Conservation (phyloP, 163 green algal genomes). For the Scenedesmus sp. region DNA sequence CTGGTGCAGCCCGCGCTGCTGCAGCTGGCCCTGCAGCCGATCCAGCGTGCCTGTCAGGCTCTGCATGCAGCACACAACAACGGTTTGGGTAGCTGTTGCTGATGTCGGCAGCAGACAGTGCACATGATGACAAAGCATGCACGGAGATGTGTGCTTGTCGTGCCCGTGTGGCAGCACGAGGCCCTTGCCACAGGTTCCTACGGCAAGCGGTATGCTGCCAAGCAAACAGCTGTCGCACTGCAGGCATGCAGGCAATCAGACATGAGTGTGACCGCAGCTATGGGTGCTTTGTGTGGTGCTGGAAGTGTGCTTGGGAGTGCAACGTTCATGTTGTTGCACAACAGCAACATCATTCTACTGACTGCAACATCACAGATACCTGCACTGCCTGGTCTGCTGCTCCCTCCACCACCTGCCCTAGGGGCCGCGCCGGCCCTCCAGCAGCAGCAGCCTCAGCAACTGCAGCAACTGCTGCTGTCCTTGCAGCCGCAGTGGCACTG, state of each 20-base stretch:
- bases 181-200: background rate
- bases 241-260: background rate
- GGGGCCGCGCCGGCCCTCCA: background rate
- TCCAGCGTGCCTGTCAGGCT: background rate
- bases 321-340: no score
- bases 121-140: background rate
- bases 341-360: no score
- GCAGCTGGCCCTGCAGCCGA: background rate
- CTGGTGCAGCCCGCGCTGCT: background rate
- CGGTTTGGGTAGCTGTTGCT: background rate
- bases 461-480: background rate
- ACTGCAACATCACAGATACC: background rate
- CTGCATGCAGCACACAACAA: background rate
- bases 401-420: conserved; percentile 14
- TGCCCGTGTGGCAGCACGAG: no score
- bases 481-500: background rate
- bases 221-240: background rate
- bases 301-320: no score
- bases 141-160: no score
- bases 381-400: conserved; percentile 40
- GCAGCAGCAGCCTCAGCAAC: conserved; percentile 9
- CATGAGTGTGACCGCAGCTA: no score
- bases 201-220: background rate
- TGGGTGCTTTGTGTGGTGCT: no score
- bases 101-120: background rate